phyloP scores from a whole-genome alignment of 352 stramenopile species.

The Peronospora belbahrii region DNA sequence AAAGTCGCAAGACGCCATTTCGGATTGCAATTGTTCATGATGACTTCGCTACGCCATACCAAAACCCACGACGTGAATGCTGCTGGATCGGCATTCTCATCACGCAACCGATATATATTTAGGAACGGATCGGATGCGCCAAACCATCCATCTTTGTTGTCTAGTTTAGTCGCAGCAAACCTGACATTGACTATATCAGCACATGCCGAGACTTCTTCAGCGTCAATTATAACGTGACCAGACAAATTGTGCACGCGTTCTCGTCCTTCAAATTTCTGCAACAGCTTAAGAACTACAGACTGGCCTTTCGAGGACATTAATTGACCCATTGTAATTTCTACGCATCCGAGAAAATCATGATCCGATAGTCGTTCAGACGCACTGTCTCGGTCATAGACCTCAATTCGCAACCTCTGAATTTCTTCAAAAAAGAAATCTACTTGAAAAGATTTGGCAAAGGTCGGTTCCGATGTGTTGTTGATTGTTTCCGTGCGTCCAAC shows the following conservation, averaged over 20 bases:
- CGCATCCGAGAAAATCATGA: conserved; percentile 70
- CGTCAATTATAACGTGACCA: conserved; percentile 54
- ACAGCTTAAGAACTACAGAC: conserved; percentile 45
- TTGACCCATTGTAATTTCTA: conserved; percentile 72
- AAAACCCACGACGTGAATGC: conserved; percentile 42
- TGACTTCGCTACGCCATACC: conserved; percentile 57
- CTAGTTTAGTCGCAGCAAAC: conserved; percentile 54
- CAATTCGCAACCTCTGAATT: conserved; percentile 65
- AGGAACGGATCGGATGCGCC: conserved; percentile 69
- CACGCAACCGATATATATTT: conserved; percentile 61
- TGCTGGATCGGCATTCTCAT: conserved; percentile 31
- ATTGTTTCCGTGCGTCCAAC: conserved; percentile 75
- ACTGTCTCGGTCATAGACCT: conserved; percentile 77
- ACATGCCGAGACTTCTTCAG: conserved; percentile 64
- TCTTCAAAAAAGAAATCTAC: conserved; percentile 79
- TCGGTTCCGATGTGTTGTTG: conserved; percentile 53
- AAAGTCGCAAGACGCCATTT: conserved; percentile 51
- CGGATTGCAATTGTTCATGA: conserved; percentile 65
- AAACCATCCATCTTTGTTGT: conserved; percentile 80
- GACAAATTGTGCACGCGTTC: conserved; percentile 38
- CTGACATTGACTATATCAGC: conserved; percentile 52
- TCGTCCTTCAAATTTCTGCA: conserved; percentile 34
- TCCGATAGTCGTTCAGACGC: conserved; percentile 43
- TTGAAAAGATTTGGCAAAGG: conserved; percentile 63
- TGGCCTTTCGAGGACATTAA: conserved; percentile 61